These are phyloP conservation scores for Pythium scleroteichum DNA, from an alignment of 352 stramenopile genomes.

Conservation along the genomic window DNA sequence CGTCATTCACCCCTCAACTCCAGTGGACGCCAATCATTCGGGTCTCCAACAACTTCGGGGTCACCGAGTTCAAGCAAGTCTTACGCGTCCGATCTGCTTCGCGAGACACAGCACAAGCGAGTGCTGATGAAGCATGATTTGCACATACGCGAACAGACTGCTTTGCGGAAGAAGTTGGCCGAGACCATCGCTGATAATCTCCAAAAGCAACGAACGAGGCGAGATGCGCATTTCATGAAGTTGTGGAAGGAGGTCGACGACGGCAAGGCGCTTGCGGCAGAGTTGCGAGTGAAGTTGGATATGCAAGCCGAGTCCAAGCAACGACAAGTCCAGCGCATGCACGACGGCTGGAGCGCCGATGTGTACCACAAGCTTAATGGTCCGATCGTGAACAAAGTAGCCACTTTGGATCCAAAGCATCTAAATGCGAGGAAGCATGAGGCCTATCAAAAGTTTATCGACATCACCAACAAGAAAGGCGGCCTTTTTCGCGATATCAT, in stretches of 20 bases:
- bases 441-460: slow-evolving; percentile 74
- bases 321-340: slow-evolving; percentile 67
- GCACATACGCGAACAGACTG: slow-evolving; percentile 70
- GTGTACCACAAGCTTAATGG: slow-evolving; percentile 79
- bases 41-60: slow-evolving; percentile 19
- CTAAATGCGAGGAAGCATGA: slow-evolving; percentile 53
- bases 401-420: slow-evolving; percentile 45
- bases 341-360: slow-evolving; percentile 64
- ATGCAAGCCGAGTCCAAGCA: slow-evolving; percentile 64
- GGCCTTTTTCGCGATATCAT: slow-evolving; percentile 84
- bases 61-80: slow-evolving; percentile 31
- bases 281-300: slow-evolving; percentile 63
- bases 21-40: slow-evolving; percentile 28
- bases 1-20: slow-evolving; percentile 30
- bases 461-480: slow-evolving; percentile 83
- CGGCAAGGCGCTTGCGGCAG: slow-evolving; percentile 54
- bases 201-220: slow-evolving; percentile 59
- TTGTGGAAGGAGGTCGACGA: slow-evolving; percentile 75
- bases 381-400: slow-evolving; percentile 52
- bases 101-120: slow-evolving; percentile 72
- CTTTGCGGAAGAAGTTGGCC: slow-evolving; percentile 54
- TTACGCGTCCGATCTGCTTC: slow-evolving; percentile 49
- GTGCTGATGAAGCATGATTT: slow-evolving; percentile 75
- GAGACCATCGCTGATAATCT: slow-evolving; percentile 69
- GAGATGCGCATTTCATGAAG: slow-evolving; percentile 70